phyloP scores from a whole-genome alignment of 192 early-diverging fungal genomes.

The Podila horticola region DNA sequence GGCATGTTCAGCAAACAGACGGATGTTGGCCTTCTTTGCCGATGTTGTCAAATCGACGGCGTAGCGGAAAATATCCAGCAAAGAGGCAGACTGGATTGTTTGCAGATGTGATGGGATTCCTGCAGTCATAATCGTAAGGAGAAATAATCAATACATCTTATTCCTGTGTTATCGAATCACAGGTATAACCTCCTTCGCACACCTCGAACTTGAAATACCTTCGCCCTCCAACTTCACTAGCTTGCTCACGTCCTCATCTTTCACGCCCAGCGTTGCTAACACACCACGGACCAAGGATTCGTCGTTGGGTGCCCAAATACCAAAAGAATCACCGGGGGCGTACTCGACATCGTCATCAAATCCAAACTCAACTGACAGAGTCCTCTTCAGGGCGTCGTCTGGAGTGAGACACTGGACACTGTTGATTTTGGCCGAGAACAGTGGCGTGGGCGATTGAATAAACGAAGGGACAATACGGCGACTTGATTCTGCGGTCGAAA shows the following conservation, averaged over 20 bases:
- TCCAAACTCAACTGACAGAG: constrained; percentile 68
- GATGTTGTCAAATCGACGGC: constrained; percentile 77
- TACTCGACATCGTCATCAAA: constrained; percentile 62
- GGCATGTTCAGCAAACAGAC: constrained; percentile 85
- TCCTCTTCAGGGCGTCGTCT: constrained; percentile 77
- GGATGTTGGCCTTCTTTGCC: constrained; percentile 85
- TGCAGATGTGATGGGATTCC: constrained; percentile 66
- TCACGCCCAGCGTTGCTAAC: constrained; percentile 66
- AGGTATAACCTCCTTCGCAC: neutral
- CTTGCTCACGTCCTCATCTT: constrained; percentile 40
- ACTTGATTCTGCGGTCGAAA: neutral
- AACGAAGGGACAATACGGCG: constrained; percentile 46
- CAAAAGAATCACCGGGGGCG: constrained; percentile 87
- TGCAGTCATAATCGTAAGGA: neutral
- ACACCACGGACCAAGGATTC: constrained; percentile 74
- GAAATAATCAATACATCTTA: neutral
- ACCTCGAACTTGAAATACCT: constrained; percentile 18
- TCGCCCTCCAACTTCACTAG: constrained; percentile 52
- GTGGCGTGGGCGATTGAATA: constrained; percentile 54
- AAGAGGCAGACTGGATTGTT: constrained; percentile 52
- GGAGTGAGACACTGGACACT: constrained; percentile 69
- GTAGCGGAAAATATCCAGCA: constrained; percentile 77
- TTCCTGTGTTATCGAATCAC: neutral
- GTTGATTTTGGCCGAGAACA: constrained; percentile 65
- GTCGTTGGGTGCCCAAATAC: constrained; percentile 88